Evolutionary conservation across 257 asterid genomes (phyloP).

Genomic region (Gentiana macrophylla): DNA sequence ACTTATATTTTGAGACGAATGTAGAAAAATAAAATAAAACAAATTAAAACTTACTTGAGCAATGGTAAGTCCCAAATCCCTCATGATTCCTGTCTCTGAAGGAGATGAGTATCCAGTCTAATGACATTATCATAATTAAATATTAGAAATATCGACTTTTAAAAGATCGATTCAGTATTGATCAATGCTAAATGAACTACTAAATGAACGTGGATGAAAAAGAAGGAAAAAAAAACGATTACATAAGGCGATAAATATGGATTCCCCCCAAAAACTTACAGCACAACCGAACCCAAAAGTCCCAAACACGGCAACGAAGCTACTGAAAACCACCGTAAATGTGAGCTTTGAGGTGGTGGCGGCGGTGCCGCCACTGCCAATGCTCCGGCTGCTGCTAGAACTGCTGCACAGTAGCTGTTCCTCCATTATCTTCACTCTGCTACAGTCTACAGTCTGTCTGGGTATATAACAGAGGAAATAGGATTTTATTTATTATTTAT

Average conservation of each 20-base stretch:
- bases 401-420: background rate
- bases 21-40: background rate
- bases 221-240: no score
- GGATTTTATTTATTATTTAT: no score
- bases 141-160: background rate
- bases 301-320: background rate
- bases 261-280: background rate
- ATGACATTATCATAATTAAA: background rate
- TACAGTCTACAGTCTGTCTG: no score
- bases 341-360: background rate
- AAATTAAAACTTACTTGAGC: background rate
- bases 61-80: slow-evolving; percentile 7
- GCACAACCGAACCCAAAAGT: background rate
- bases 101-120: slow-evolving; percentile 11
- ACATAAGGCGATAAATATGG: no score
- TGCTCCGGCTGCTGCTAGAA: background rate
- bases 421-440: background rate
- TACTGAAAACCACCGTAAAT: background rate
- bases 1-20: no score
- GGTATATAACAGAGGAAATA: no score
- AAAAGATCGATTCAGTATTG: background rate
- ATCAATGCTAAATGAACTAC: background rate
- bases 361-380: background rate
- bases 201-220: no score
- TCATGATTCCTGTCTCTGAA: slow-evolving; percentile 9